These are phyloP conservation scores for Corinectria fuckeliana DNA, from an alignment of 2,329 filamentous ascomycete genomes.

Conservation along the genomic window DNA sequence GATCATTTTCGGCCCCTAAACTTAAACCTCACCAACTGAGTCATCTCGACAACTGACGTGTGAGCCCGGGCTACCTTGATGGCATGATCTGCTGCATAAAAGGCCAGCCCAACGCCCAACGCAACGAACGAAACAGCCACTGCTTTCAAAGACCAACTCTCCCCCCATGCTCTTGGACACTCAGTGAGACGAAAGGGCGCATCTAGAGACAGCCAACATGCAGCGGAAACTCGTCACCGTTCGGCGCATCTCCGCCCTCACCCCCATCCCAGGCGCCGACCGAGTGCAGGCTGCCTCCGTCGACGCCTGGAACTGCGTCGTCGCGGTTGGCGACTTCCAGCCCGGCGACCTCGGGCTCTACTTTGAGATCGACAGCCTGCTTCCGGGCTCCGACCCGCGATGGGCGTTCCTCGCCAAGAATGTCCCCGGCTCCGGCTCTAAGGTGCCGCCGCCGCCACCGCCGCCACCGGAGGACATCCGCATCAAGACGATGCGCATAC, in stretches of 20 bases:
- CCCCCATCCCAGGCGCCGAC: slow-evolving; percentile 29
- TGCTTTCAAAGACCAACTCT: too few relatives aligned
- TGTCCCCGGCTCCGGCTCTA: not conserved
- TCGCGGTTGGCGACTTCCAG: slow-evolving; percentile 21
- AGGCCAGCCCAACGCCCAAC: not conserved
- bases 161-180: too few relatives aligned
- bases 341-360: slow-evolving; percentile 26
- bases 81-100: not conserved
- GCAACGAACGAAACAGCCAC: too few relatives aligned
- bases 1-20: not conserved
- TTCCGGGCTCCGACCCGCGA: slow-evolving; percentile 28
- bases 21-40: slow-evolving; percentile 7
- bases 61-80: not conserved
- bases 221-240: slow-evolving; percentile 32
- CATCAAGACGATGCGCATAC: slow-evolving; percentile 26
- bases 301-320: slow-evolving; percentile 34
- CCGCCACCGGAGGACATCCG: slow-evolving; percentile 21
- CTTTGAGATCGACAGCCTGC: slow-evolving; percentile 35
- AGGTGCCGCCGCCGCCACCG: too few relatives aligned
- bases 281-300: slow-evolving; percentile 25
- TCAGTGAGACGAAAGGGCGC: not conserved
- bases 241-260: slow-evolving; percentile 24
- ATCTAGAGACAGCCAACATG: slow-evolving; percentile 15
- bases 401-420: slow-evolving; percentile 20
- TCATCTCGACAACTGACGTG: slow-evolving; percentile 13